phyloP scores from a whole-genome alignment of 108 stramenopile genomes.

The Ochromonas danica region DNA sequence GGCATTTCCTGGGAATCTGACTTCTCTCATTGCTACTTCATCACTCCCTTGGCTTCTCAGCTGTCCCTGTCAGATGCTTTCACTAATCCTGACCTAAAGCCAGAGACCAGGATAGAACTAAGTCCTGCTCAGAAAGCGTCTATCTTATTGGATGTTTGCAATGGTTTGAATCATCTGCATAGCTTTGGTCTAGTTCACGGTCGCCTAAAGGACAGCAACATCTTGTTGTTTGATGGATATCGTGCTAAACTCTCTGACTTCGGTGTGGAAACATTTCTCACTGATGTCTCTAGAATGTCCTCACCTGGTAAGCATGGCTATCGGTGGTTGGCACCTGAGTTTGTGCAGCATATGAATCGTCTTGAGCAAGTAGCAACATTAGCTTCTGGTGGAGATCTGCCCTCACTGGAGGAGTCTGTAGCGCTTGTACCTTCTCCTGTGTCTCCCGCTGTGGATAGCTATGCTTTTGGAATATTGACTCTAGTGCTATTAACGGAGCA shows the following conservation, averaged over 20 bases:
- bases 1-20: neutral
- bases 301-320: neutral
- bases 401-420: too few relatives aligned
- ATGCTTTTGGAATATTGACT: neutral
- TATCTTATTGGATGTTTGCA: neutral
- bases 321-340: slow-evolving; percentile 2
- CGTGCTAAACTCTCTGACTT: neutral
- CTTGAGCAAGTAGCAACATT: neutral
- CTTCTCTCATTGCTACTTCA: neutral
- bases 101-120: neutral
- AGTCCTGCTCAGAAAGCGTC: neutral
- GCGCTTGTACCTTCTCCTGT: too few relatives aligned
- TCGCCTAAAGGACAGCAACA: neutral
- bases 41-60: neutral
- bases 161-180: neutral
- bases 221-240: neutral
- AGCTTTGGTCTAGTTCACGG: slow-evolving; percentile 3
- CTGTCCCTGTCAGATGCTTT: neutral
- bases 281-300: neutral
- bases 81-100: neutral
- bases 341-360: neutral
- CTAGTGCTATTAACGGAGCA: neutral
- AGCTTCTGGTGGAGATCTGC: neutral
- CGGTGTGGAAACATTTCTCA: neutral
- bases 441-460: neutral